Evolutionary conservation across 257 asterid genomes (phyloP), one percentile per base, ranked within the genome.

Genomic region (Jacaranda mimosifolia): DNA sequence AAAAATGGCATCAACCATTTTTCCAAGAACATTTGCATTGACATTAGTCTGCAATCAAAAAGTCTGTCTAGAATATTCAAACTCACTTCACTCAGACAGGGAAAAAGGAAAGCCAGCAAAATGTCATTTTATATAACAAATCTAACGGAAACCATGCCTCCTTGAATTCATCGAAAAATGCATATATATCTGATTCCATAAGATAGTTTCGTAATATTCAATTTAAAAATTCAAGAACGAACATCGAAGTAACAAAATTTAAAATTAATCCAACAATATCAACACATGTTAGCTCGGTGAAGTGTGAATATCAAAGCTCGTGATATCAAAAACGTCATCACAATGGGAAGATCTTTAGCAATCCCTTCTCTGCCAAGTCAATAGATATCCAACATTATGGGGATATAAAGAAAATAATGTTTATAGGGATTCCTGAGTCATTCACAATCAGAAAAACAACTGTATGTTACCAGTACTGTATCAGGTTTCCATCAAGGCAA

Each of bases 321-420:
- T 73, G 98, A 95, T 84, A 95, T 95, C 78, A 95, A 83, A 86
- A 95, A 95, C 12, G 99, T 95, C 96, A 95, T 91, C 52, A 91
- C 98, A 85, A 95, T 97, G 52, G 98, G 99, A 81, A 95, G 98
- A 83, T 95, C 99, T 82, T 91, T 93, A 21, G 99, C 97, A 80
- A 95, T 85, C 74, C 99, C 99, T 88, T 95, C 98, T 81, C 99
- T 89, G 62, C 98, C 97, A 57, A 91, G 79, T 98, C 99, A 95
- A 77, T 94, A 94, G 79, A 82, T 86, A 75, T 74, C 93, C 96
- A 86, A 82, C 88, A 83, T 93, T 94, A 42, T 91, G 97, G 52
- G 93, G 92, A 85, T 95, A 95, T 78, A 88, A 90, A n/a, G n/a
- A 83, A 95, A 95, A 81, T 93, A 74, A 49, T n/a, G 96, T 89